Base-by-base conservation (phyloP, 176 grass and related monocot genomes). In the Oryza longistaminata region DNA sequence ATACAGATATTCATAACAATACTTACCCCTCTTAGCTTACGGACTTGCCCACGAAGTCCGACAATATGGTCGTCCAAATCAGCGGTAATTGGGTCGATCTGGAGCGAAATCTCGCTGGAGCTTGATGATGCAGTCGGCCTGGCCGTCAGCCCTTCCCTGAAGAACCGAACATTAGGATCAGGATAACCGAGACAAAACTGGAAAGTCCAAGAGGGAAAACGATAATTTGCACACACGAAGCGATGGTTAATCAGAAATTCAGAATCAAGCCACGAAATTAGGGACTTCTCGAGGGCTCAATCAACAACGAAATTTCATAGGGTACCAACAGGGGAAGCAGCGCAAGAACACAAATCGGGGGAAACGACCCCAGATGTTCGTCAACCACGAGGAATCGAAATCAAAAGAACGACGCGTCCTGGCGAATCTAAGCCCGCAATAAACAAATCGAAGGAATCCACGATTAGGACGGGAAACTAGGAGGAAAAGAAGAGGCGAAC, bases 61-160 rank as follows among this genome's bases (percentile, higher is more conserved):
- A 76, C 68, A 72, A 97, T 91, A 73, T 89, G 85, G 26, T 97
- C 85, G 71, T 94, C 92, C 83, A 97, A 64, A 45, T 97, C 88
- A 14, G 70, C 82, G 77, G 88, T 90, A 44, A 90, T 90, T 52
- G 91, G 94, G 79, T 96, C 94, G 40, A 92, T 97, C 87, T 91
- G 89, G 73, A 97, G 70, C 22, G 90, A 88, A 55, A 97, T 83
- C 73, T 97, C 89, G n/a, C 71, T 86, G 43, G 94, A 83, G 75
- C 85, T 86, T 76, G 89, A 88, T 35, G 86, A 88, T 14, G 75
- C 67, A 77, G 68, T 74, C 2, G 85, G 61, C 62, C 88, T 90
- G 14, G 75, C 77, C 9, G 85, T 92, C 17, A 95, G 88, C 10
- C 85, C 90, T 78, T 95, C 88, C 76, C 93, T 95, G 83, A 52